A percentile compares a stretch with the other conserved stretches of the same genome.
These are phyloP conservation scores for Rhodotorula graminis DNA, from an alignment of 768 basidiomycete species.

Conservation along the genomic window DNA sequence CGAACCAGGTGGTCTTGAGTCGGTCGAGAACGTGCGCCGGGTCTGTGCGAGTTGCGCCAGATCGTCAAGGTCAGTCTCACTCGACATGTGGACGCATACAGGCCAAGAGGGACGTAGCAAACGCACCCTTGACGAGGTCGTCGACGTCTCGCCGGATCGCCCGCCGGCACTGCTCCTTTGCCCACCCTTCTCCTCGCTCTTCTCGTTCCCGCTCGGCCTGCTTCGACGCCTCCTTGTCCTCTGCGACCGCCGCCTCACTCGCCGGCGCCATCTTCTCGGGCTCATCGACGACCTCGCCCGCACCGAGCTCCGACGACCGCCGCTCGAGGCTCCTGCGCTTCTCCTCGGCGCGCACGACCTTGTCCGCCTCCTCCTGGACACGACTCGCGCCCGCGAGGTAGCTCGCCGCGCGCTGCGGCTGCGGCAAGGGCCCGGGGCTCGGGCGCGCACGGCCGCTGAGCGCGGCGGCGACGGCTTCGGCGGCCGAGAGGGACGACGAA, in stretches of 20 bases:
- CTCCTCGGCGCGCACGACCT: neutral
- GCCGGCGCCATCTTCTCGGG: neutral
- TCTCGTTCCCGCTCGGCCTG: neutral
- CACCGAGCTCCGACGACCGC: neutral
- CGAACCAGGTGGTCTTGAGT: constrained; percentile 37
- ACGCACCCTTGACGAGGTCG: constrained; percentile 70
- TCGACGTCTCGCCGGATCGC: constrained; percentile 64
- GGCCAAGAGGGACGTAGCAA: neutral
- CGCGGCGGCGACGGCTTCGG: constrained; percentile 16
- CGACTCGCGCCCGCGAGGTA: constrained; percentile 6
- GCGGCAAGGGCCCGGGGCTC: neutral
- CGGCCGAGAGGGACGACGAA: neutral
- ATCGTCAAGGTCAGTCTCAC: constrained; percentile 8
- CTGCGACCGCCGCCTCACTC: neutral
- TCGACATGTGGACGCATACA: constrained; percentile 7
- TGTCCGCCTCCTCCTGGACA: constrained; percentile 16
- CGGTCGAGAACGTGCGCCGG: constrained; percentile 39
- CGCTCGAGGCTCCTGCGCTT: neutral
- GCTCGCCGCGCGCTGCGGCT: neutral
- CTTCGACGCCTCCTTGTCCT: neutral
- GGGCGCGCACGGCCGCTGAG: neutral
- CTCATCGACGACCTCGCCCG: neutral
- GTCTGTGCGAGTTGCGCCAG: constrained; percentile 22
- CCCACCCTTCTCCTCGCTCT: neutral
- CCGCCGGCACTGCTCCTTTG: constrained; percentile 36